Evolutionary conservation across 352 stramenopile genomes (phyloP), one percentile per base, ranked within the genome.

Genomic region (Thalassiosira gravida): DNA sequence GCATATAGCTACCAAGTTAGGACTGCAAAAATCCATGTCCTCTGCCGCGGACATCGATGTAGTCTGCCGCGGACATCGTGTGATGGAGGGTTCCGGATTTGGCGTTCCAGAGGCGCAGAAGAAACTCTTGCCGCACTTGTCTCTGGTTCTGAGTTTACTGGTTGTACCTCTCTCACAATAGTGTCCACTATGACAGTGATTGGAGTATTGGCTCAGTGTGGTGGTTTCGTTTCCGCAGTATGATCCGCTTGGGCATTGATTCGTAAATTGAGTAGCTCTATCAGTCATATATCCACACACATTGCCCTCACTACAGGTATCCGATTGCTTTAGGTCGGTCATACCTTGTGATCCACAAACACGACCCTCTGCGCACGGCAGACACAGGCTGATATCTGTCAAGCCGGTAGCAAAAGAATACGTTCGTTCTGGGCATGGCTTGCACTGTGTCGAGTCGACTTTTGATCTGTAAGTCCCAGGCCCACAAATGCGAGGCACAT

Each of bases 371-470:
- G 96, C 95, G 78, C 96, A 98, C 9, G 96, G 97, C 69, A 98
- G 91, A 65, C 97, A 99, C 16, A 96, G 86, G 7, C 94, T 98
- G 61, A 99, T 96, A 85, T 98, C 96, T 1, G 95, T 94, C 1
- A 97, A 67, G 1, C 97, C 96, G 1, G 91, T 95, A 24, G 93
- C 87, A n/a, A 92, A 91, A 25, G 94, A 97, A 25, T 95, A 98
- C 1, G 96, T 99, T 47, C 96, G 94, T 82, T 97, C 90, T 0
- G 96, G 97, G 74, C 97, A 99, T 16, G 94, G 80, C 22, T 95
- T 95, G 62, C 97, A 99, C 5, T 95, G 98, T 55, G 98, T 94
- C 20, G 93, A 97, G 75, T 99, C 96, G 1, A 95, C 95, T 9
- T 98, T 88, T 0, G 95, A 98, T 8, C 97, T 93, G 77, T 98